These are phyloP conservation scores for Phytophthora pistaciae DNA, from an alignment of 352 stramenopile genomes.

Conservation along the genomic window DNA sequence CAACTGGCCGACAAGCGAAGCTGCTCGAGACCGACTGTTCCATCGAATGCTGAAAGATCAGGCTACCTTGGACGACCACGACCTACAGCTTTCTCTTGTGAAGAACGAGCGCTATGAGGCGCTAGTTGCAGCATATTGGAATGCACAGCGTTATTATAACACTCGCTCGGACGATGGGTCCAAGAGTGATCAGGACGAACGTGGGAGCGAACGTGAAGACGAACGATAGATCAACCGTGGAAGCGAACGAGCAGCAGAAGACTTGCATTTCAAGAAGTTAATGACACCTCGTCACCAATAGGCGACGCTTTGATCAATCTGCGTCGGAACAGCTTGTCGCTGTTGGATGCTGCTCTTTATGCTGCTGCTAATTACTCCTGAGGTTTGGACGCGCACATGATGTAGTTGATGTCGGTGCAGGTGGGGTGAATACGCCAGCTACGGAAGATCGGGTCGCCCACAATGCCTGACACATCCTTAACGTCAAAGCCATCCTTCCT, in stretches of 20 bases:
- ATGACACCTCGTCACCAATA: not conserved
- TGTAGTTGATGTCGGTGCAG: slow-evolving; percentile 87
- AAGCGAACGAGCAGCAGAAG: slow-evolving; percentile 4
- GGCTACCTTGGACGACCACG: slow-evolving; percentile 45
- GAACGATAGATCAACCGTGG: slow-evolving; percentile 13
- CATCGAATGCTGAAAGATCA: slow-evolving; percentile 84
- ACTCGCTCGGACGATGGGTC: slow-evolving; percentile 10
- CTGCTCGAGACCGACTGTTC: slow-evolving; percentile 62
- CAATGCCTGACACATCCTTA: slow-evolving; percentile 82
- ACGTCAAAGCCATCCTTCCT: slow-evolving; percentile 65
- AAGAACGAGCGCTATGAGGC: slow-evolving; percentile 63
- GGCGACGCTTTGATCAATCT: slow-evolving; percentile 4
- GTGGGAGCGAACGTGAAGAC: slow-evolving; percentile 15
- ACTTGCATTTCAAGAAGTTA: not conserved
- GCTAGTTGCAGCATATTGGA: slow-evolving; percentile 53
- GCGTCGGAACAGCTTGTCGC: not conserved
- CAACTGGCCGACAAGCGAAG: slow-evolving; percentile 62
- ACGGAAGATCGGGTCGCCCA: slow-evolving; percentile 77
- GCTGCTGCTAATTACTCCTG: slow-evolving; percentile 26
- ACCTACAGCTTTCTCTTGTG: slow-evolving; percentile 50
- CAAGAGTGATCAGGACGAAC: slow-evolving; percentile 2
- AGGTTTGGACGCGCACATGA: slow-evolving; percentile 80
- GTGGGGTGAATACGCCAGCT: slow-evolving; percentile 80
- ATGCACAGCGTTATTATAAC: slow-evolving; percentile 47
- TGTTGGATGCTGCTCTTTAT: slow-evolving; percentile 4